Evolutionary conservation across 495 filamentous ascomycete genomes (phyloP).

Genomic region (Baudoinia panamericana): DNA sequence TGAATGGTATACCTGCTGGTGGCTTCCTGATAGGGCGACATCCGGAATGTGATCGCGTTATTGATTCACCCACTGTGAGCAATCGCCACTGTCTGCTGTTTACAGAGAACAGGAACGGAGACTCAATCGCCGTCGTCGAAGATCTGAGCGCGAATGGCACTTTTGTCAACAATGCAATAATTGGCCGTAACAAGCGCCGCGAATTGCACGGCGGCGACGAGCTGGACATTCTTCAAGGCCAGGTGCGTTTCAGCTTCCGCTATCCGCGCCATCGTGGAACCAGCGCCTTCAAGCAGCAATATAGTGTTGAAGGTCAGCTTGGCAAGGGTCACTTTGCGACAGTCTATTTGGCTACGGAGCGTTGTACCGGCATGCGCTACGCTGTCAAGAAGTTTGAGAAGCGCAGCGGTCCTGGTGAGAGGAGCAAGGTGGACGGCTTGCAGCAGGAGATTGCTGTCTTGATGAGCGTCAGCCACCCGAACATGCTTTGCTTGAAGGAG

Average conservation of each 20-base stretch:
- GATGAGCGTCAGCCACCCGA: slow-evolving; percentile 93
- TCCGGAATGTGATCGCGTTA: slow-evolving; percentile 76
- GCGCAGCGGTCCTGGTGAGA: slow-evolving; percentile 61
- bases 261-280: slow-evolving; percentile 67
- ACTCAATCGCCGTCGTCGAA: slow-evolving; percentile 68
- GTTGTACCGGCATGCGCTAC: slow-evolving; percentile 64
- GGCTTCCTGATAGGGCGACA: slow-evolving; percentile 89
- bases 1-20: slow-evolving; percentile 48
- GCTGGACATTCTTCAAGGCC: slow-evolving; percentile 67
- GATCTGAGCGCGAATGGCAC: slow-evolving; percentile 95
- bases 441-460: slow-evolving; percentile 93
- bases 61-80: slow-evolving; percentile 75
- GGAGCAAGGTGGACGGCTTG: slow-evolving; percentile 66
- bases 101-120: slow-evolving; percentile 69
- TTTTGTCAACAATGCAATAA: slow-evolving; percentile 80
- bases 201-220: slow-evolving; percentile 82
- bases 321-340: slow-evolving; percentile 96
- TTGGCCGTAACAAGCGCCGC: slow-evolving; percentile 83
- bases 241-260: slow-evolving; percentile 76
- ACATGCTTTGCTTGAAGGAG: slow-evolving; percentile 85
- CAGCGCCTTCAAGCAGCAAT: slow-evolving; percentile 74
- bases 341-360: slow-evolving; percentile 83
- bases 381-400: slow-evolving; percentile 94
- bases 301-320: slow-evolving; percentile 68
- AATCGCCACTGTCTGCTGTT: slow-evolving; percentile 92